Evolutionary conservation across 2,329 filamentous ascomycete species (phyloP).

Genomic region (Fusarium pseudonygamai): DNA sequence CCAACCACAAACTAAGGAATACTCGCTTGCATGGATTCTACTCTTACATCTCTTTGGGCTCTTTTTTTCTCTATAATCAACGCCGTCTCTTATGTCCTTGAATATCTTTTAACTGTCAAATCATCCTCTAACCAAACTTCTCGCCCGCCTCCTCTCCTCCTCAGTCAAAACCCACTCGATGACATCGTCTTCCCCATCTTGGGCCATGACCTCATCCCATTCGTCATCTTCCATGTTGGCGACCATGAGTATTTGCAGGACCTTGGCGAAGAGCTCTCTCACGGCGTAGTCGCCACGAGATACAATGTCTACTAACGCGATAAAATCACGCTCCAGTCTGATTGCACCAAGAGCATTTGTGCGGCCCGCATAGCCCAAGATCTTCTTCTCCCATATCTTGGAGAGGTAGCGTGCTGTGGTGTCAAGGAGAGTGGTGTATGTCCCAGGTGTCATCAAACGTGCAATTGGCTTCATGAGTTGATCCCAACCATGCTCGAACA

Average conservation of each 20-base stretch:
- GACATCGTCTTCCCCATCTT: slow-evolving; percentile 64
- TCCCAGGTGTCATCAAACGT: slow-evolving; percentile 81
- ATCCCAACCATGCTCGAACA: slow-evolving; percentile 89
- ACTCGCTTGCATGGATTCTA: slow-evolving; percentile 13
- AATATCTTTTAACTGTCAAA: slow-evolving; percentile 5
- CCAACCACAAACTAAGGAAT: not conserved
- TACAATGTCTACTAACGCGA: slow-evolving; percentile 75
- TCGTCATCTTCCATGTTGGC: slow-evolving; percentile 97
- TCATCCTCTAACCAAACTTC: slow-evolving; percentile 67
- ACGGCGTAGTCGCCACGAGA: slow-evolving; percentile 79
- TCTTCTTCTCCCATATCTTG: slow-evolving; percentile 84
- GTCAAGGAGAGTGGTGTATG: slow-evolving; percentile 80
- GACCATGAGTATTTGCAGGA: slow-evolving; percentile 83
- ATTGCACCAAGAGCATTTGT: slow-evolving; percentile 85
- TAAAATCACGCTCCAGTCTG: slow-evolving; percentile 84
- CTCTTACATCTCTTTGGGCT: slow-evolving; percentile 14
- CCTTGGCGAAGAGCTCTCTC: slow-evolving; percentile 79
- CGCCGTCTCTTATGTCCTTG: slow-evolving; percentile 5
- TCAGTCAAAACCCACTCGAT: slow-evolving; percentile 76
- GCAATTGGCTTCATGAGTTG: slow-evolving; percentile 84
- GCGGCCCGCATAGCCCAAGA: slow-evolving; percentile 81
- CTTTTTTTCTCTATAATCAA: slow-evolving; percentile 20
- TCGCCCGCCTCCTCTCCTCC: slow-evolving; percentile 78
- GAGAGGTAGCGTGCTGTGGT: slow-evolving; percentile 79
- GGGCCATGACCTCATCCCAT: slow-evolving; percentile 77